Evolutionary conservation across 257 asterid genomes (phyloP).

Genomic region (Oldenlandia corymbosa): DNA sequence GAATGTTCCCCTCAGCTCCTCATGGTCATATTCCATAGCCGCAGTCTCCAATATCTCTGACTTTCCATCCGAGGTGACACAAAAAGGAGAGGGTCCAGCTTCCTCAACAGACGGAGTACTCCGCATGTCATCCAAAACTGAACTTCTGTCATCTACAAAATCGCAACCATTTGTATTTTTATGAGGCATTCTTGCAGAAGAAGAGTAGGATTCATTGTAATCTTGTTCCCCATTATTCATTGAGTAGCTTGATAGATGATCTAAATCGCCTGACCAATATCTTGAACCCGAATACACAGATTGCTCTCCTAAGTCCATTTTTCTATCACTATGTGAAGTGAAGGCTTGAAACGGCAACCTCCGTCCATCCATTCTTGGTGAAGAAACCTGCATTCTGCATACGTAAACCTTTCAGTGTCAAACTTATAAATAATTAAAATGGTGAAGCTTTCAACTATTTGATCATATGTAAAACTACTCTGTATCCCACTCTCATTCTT

Average conservation of each 20-base stretch:
- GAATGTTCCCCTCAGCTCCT: slow-evolving; percentile 31
- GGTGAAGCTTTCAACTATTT: neutral
- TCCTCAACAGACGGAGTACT: slow-evolving; percentile 43
- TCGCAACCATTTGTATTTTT: slow-evolving; percentile 40
- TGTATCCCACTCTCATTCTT: no score
- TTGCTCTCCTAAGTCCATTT: slow-evolving; percentile 47
- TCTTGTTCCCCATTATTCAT: slow-evolving; percentile 52
- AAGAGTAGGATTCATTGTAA: slow-evolving; percentile 47
- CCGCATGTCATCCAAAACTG: slow-evolving; percentile 36
- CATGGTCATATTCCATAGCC: slow-evolving; percentile 28
- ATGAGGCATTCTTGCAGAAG: slow-evolving; percentile 40
- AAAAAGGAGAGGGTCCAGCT: slow-evolving; percentile 43
- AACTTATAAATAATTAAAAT: neutral
- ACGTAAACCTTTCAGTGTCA: slow-evolving; percentile 16
- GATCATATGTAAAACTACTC: no score
- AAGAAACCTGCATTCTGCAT: slow-evolving; percentile 49
- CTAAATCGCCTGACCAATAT: slow-evolving; percentile 43
- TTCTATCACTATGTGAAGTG: slow-evolving; percentile 38
- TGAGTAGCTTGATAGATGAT: slow-evolving; percentile 47
- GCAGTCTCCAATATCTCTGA: slow-evolving; percentile 32
- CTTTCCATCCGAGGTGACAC: slow-evolving; percentile 52
- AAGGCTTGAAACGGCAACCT: slow-evolving; percentile 51
- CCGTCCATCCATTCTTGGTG: slow-evolving; percentile 37
- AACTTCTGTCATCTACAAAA: slow-evolving; percentile 40
- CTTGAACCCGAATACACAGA: slow-evolving; percentile 43